Evolutionary conservation across 768 basidiomycete species (phyloP).

Genomic region (Tylopilus vinaceipallidus): DNA sequence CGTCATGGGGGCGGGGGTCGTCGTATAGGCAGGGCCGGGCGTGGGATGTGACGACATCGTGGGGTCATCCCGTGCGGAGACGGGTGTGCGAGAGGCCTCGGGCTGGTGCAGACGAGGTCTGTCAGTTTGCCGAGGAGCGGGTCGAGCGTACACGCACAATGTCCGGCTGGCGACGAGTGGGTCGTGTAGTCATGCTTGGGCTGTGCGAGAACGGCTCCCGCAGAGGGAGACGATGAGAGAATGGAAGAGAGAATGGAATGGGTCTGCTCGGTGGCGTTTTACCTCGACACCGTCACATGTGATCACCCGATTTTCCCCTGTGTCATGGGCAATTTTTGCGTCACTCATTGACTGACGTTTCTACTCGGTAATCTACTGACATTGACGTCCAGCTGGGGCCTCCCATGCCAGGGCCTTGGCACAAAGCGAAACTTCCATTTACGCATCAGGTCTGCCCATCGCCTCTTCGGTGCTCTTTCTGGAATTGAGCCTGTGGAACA

Average conservation of each 20-base stretch:
- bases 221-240: too few relatives aligned
- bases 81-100: constrained; percentile 1
- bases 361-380: too few relatives aligned
- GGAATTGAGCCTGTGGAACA: constrained; percentile 6
- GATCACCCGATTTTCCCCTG: too few relatives aligned
- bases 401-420: not conserved
- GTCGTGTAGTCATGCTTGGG: constrained; percentile 21
- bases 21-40: constrained; percentile 5
- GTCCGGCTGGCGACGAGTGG: constrained; percentile 13
- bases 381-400: not conserved
- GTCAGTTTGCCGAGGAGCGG: constrained; percentile 8
- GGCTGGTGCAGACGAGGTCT: constrained; percentile 12
- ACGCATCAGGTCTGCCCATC: not conserved
- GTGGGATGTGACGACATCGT: constrained; percentile 8
- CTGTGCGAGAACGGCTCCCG: too few relatives aligned
- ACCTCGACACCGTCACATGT: not conserved
- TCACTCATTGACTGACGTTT: not conserved
- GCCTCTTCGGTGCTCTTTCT: not conserved
- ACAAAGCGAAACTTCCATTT: not conserved
- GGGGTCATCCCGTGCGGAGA: constrained; percentile 9
- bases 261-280: constrained; percentile 1
- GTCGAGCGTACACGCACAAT: constrained; percentile 14
- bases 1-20: constrained; percentile 36
- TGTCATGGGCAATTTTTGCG: too few relatives aligned
- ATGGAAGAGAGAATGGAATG: not conserved